Conservation (phyloP, 2,329 filamentous ascomycete species). For the Proliferodiscus dingleyae region DNA sequence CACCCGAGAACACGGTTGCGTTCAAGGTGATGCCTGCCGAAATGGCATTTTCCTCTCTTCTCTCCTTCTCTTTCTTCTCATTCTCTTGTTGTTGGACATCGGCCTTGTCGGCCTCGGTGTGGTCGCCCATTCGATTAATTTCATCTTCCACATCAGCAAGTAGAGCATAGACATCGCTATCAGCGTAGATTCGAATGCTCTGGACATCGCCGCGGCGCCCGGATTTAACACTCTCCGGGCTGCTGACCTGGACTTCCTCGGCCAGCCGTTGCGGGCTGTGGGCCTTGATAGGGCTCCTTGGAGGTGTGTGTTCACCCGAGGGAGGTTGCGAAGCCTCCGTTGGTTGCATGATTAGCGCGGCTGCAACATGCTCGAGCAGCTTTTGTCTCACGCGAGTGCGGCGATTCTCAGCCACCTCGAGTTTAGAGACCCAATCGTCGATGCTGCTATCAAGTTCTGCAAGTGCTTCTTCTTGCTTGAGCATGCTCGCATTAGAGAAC, state of each 20-base stretch:
- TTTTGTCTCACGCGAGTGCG: constrained; percentile 72
- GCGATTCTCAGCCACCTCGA: constrained; percentile 76
- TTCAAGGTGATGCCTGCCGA: constrained; percentile 9
- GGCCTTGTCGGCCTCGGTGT: not conserved
- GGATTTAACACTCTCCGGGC: constrained; percentile 14
- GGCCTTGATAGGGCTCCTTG: constrained; percentile 50
- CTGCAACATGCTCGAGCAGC: constrained; percentile 75
- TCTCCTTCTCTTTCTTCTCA: constrained; percentile 1
- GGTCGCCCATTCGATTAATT: constrained; percentile 40
- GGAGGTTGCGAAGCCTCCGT: too few relatives aligned
- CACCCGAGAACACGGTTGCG: constrained; percentile 16
- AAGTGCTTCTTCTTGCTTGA: constrained; percentile 76
- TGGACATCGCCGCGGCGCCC: constrained; percentile 44
- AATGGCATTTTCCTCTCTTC: constrained; percentile 7
- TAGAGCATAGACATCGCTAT: constrained; percentile 61
- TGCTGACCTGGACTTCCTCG: constrained; percentile 20
- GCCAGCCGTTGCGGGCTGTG: constrained; percentile 21
- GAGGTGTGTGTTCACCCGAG: constrained; percentile 39
- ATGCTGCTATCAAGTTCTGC: constrained; percentile 73
- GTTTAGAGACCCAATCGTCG: constrained; percentile 74
- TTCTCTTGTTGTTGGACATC: not conserved
- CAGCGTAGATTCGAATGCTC: constrained; percentile 65
- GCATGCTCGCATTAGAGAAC: constrained; percentile 69
- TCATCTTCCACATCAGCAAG: constrained; percentile 62
- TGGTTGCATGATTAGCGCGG: constrained; percentile 50